These are phyloP conservation scores for Geotrichum bryndzae DNA, from an alignment of 1,139 yeast species.

Conservation along the genomic window DNA sequence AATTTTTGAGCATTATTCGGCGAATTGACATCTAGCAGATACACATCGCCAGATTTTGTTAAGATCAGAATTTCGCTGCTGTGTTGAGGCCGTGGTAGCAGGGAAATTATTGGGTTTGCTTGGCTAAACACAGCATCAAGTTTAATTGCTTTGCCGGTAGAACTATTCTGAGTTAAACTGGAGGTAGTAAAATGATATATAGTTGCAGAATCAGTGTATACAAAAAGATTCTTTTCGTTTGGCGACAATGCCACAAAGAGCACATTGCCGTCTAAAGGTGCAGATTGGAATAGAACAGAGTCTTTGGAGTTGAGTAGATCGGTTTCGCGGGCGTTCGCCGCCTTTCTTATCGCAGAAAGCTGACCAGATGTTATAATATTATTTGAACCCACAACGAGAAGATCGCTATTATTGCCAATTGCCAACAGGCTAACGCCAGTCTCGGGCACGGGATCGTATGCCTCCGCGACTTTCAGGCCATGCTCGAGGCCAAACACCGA, in stretches of 20 bases:
- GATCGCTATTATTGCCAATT: conserved; percentile 10
- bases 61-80: conserved; percentile 26
- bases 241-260: conserved; percentile 8
- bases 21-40: conserved; percentile 16
- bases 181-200: conserved; percentile 9
- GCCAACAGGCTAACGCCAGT: conserved; percentile 13
- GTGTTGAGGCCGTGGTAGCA: conserved; percentile 22
- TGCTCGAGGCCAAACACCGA: conserved; percentile 20
- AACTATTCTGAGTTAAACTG: conserved; percentile 1
- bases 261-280: conserved; percentile 5
- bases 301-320: neutral
- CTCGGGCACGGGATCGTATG: conserved; percentile 19
- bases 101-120: conserved; percentile 11
- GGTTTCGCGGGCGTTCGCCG: neutral
- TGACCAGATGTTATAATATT: conserved; percentile 3
- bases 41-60: conserved; percentile 20
- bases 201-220: conserved; percentile 8
- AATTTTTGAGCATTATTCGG: conserved; percentile 8
- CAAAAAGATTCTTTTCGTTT: conserved; percentile 10
- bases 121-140: conserved; percentile 4
- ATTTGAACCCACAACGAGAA: conserved; percentile 11
- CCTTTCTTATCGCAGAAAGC: neutral
- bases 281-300: neutral
- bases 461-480: conserved; percentile 22
- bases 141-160: neutral